phyloP scores from a whole-genome alignment of 106 monocot species.

The Phalaenopsis aphrodite region DNA sequence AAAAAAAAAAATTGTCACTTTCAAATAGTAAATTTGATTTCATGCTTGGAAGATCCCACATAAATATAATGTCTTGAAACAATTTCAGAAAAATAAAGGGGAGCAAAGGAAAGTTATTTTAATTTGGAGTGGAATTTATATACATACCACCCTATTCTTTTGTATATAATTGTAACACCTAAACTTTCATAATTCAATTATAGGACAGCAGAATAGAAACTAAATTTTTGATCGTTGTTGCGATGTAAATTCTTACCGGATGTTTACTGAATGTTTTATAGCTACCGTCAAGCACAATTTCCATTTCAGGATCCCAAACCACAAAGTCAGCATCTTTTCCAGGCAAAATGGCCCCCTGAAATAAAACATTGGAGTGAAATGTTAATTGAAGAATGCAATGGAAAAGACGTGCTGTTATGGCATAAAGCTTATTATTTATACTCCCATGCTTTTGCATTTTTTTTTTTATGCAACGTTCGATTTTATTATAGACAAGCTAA shows the following conservation, averaged over 20 bases:
- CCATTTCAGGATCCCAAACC: constrained; percentile 79
- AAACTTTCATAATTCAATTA: not conserved
- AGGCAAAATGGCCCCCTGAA: constrained; percentile 56
- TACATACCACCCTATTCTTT: no score
- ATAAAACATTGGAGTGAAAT: not conserved
- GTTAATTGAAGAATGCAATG: not conserved
- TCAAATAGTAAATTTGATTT: no score
- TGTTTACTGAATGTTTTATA: constrained; percentile 53
- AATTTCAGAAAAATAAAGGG: no score
- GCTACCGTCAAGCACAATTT: constrained; percentile 65
- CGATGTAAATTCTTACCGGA: constrained; percentile 30
- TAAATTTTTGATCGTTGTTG: not conserved
- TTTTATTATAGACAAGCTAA: not conserved
- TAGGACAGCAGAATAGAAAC: not conserved
- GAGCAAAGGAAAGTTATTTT: no score
- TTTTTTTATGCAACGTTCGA: not conserved
- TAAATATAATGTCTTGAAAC: no score
- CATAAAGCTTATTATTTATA: not conserved
- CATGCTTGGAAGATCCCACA: no score
- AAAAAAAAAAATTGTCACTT: no score
- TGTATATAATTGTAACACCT: no score
- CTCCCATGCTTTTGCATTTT: not conserved
- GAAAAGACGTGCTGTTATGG: not conserved
- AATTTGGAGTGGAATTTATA: no score
- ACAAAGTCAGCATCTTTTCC: constrained; percentile 89